Evolutionary conservation across 306 rosid genomes (phyloP).

Genomic region (Quillaja saponaria): DNA sequence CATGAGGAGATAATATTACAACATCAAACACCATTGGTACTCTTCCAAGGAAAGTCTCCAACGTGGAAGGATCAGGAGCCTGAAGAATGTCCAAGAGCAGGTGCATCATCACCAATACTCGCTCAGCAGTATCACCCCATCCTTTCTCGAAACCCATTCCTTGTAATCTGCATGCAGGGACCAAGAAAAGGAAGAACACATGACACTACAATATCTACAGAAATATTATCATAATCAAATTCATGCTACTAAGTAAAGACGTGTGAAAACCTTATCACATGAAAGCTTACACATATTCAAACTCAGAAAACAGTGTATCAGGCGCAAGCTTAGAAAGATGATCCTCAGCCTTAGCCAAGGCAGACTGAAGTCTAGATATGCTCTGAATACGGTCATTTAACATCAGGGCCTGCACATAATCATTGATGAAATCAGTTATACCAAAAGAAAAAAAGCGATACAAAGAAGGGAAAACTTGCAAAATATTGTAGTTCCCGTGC

Average conservation of each 20-base stretch:
- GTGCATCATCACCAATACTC: conserved; percentile 71
- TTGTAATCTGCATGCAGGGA: conserved; percentile 61
- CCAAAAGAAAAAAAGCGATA: conserved; percentile 12
- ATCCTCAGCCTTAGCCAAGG: conserved; percentile 79
- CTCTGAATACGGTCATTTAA: conserved; percentile 66
- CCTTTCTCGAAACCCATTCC: conserved; percentile 91
- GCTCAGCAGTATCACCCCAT: conserved; percentile 83
- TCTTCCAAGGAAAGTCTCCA: conserved; percentile 89
- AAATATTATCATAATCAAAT: conserved; percentile 8
- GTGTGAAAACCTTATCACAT: not conserved
- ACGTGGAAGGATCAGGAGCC: conserved; percentile 88
- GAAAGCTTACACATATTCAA: conserved; percentile 72
- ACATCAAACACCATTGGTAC: conserved; percentile 92
- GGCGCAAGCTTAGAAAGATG: conserved; percentile 60
- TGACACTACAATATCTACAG: conserved; percentile 5
- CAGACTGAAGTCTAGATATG: conserved; percentile 69
- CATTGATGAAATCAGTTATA: conserved; percentile 14
- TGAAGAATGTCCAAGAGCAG: conserved; percentile 86
- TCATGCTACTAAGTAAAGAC: conserved; percentile 1
- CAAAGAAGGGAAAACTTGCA: too few relatives aligned
- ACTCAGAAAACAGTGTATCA: conserved; percentile 57
- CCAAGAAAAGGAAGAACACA: not conserved
- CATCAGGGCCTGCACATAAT: conserved; percentile 71
- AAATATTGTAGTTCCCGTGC: not conserved
- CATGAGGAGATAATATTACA: conserved; percentile 88